Percentiles rank a stretch among this genome's conserved stretches.
These are phyloP conservation scores for Daldinia childiae DNA, from an alignment of 495 filamentous ascomycete species.

Conservation along the genomic window DNA sequence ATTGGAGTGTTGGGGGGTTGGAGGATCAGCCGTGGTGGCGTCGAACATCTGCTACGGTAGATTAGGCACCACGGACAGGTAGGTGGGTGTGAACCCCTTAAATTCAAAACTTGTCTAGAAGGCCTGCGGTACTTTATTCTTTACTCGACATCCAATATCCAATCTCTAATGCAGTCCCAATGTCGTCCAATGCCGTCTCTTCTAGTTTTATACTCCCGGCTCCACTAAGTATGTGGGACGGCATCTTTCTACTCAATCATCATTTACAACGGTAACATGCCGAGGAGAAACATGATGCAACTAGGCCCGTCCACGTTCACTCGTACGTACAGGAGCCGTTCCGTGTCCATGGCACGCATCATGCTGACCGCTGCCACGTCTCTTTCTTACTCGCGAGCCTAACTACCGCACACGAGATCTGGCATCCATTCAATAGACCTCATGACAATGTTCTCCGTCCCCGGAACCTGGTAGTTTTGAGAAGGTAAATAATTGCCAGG, in stretches of 20 bases:
- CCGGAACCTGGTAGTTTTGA: constrained; percentile 9
- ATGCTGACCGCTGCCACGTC: constrained; percentile 22
- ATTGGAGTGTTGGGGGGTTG: background rate
- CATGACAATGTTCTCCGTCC: constrained; percentile 15
- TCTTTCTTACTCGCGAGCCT: constrained; percentile 20
- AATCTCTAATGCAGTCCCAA: too few relatives aligned
- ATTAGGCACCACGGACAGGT: background rate
- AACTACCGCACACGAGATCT: constrained; percentile 26
- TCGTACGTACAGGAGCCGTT: constrained; percentile 14
- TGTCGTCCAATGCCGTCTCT: background rate
- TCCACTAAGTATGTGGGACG: constrained; percentile 18
- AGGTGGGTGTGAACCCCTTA: constrained; percentile 9
- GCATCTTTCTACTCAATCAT: constrained; percentile 15
- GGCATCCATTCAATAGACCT: constrained; percentile 22
- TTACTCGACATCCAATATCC: constrained; percentile 5
- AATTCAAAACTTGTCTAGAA: constrained; percentile 7
- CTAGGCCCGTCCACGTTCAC: constrained; percentile 7
- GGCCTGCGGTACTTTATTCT: constrained; percentile 1
- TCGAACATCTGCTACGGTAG: background rate
- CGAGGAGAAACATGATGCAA: constrained; percentile 17
- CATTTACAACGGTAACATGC: constrained; percentile 4
- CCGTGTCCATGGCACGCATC: constrained; percentile 25
- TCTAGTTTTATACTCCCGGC: background rate
- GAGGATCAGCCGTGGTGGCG: background rate
- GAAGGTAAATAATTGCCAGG: background rate